Evolutionary conservation across 768 basidiomycete species (phyloP), one percentile per base, ranked within the genome.

Genomic region (Lepiota venenata): DNA sequence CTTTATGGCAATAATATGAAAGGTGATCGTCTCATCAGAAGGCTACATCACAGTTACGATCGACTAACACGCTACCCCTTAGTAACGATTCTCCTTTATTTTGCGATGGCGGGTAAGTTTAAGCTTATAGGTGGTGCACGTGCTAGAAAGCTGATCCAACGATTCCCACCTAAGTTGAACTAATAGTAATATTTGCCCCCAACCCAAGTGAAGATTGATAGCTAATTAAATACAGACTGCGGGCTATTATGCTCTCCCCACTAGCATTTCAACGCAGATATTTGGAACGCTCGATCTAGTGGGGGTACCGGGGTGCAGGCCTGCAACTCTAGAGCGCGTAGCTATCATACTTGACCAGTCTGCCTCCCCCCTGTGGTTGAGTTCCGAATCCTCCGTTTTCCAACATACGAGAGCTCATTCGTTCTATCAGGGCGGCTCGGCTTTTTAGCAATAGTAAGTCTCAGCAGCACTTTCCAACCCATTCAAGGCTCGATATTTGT

Each of bases 51-150:
- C 45, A 1, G 25, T 5, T 5, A 25, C 25, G 25, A 32, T 9
- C 8, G 10, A 32, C 32, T 32, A 32, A 32, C 10, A 8, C 32
- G 32, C 32, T 18, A 11, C 36, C 4, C n/a, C 18, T n/a, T 20
- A 52, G 51, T 52, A 9, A 38, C 51, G 8, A 11, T 27, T 8
- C 9, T 52, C 16, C 22, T 52, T 12, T 43, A 12, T 9, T 15
- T 52, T 16, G 51, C 51, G 11, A 44, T 52, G 51, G 35, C 42
- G 25, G 43, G 51, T 52, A 41, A 52, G 51, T 16, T 25, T 27
- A 9, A 11, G 14, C 32, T 36, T 51, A 3, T n/a, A 45, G 8
- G 16, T 41, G 7, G 18, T 8, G 16, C 32, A 9, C 2, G 8
- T 32, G 32, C 8, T 12, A 11, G 14, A 21, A 8, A 18, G 5